A percentile compares a stretch with the other conserved stretches of the same genome.
Conservation (phyloP, 441 rosid species). For the Populus tomentosa region DNA sequence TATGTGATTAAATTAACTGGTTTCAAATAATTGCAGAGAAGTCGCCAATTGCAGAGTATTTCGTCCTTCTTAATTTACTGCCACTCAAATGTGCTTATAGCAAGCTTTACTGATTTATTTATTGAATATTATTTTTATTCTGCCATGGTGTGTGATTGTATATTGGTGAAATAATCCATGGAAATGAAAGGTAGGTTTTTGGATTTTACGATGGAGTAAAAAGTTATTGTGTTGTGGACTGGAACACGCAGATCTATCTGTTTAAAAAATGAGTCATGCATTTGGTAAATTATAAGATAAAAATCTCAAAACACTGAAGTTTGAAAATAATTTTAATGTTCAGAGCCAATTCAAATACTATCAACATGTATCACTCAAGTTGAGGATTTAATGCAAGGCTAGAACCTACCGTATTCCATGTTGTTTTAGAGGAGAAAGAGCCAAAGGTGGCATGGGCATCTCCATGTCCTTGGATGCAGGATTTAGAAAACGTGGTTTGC, state of each 20-base stretch:
- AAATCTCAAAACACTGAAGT: no score
- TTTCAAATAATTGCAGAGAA: background rate
- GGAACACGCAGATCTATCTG: background rate
- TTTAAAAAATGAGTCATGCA: no score
- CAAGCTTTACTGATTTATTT: background rate
- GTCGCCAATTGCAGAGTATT: background rate
- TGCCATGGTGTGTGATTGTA: background rate
- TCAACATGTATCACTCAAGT: no score
- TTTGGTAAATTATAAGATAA: no score
- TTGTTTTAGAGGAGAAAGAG: no score
- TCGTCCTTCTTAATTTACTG: background rate
- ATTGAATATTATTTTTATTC: background rate
- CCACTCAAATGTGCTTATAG: background rate
- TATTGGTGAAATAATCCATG: background rate
- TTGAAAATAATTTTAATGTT: no score
- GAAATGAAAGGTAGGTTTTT: background rate
- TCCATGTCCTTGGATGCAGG: no score
- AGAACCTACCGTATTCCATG: no score
- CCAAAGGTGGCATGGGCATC: no score
- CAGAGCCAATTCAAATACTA: no score
- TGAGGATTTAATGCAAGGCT: no score
- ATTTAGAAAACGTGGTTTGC: no score
- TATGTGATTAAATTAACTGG: background rate
- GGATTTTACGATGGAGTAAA: background rate
- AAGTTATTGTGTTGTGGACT: background rate